A percentile compares a stretch with the other conserved stretches of the same genome.
Evolutionary conservation across 768 basidiomycete species (phyloP).

Genomic region (Phylloporus sp.): DNA sequence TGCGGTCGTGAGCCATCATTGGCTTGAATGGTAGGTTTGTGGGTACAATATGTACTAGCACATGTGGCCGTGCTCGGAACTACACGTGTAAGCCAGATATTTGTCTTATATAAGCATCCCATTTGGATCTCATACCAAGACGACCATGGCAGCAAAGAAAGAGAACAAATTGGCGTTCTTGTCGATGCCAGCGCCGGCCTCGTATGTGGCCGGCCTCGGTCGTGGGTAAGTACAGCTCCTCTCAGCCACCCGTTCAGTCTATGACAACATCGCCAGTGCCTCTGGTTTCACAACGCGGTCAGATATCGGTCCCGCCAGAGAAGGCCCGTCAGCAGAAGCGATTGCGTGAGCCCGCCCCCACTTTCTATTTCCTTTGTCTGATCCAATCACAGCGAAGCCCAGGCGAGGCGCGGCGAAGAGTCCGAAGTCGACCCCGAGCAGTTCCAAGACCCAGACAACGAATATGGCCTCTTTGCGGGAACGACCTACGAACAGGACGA

Average conservation of each 20-base stretch:
- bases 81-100: too few relatives aligned
- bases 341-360: constrained; percentile 61
- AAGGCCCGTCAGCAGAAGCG: constrained; percentile 88
- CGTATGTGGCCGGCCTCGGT: constrained; percentile 97
- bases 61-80: too few relatives aligned
- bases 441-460: constrained; percentile 96
- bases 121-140: too few relatives aligned
- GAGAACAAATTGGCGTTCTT: constrained; percentile 87
- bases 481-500: constrained; percentile 97
- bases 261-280: constrained; percentile 48
- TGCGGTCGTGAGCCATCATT: constrained; percentile 32
- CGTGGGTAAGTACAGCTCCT: constrained; percentile 61
- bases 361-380: background rate
- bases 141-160: constrained; percentile 41
- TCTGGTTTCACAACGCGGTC: constrained; percentile 97
- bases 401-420: constrained; percentile 83
- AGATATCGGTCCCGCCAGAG: constrained; percentile 97
- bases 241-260: constrained; percentile 1
- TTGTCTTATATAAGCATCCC: too few relatives aligned
- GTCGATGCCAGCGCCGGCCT: constrained; percentile 91
- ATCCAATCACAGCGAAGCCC: constrained; percentile 76
- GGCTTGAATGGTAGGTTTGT: too few relatives aligned
- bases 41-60: too few relatives aligned
- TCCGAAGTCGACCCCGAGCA: constrained; percentile 83
- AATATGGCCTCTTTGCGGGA: constrained; percentile 92